These are phyloP conservation scores for Ehretia macrophylla DNA, from an alignment of 257 asterid genomes.

Conservation along the genomic window DNA sequence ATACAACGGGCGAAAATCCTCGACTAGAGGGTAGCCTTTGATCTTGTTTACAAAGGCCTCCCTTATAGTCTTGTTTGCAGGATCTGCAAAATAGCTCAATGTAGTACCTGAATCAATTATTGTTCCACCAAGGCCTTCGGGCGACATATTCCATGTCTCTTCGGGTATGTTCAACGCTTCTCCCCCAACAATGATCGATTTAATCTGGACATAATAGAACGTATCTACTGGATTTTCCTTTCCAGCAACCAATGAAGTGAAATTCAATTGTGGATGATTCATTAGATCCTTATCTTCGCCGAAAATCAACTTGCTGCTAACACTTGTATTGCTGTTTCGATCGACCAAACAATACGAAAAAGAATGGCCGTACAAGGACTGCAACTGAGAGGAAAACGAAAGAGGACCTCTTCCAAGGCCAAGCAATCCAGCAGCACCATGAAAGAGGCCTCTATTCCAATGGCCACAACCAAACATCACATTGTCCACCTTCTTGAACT, in stretches of 20 bases:
- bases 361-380: constrained; percentile 60
- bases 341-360: constrained; percentile 88
- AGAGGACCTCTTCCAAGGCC: constrained; percentile 83
- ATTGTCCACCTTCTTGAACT: constrained; percentile 55
- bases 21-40: constrained; percentile 40
- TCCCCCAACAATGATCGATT: constrained; percentile 66
- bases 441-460: constrained; percentile 90
- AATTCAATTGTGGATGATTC: constrained; percentile 55
- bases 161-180: constrained; percentile 56
- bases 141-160: constrained; percentile 53
- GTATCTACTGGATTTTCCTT: constrained; percentile 63
- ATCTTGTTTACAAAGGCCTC: constrained; percentile 56
- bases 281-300: constrained; percentile 65
- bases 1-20: constrained; percentile 63
- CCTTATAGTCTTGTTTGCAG: constrained; percentile 59
- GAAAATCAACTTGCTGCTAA: constrained; percentile 74
- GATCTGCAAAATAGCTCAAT: constrained; percentile 71
- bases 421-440: constrained; percentile 88
- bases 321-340: constrained; percentile 68
- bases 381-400: constrained; percentile 80
- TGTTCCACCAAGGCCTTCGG: constrained; percentile 71
- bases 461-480: constrained; percentile 97
- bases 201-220: constrained; percentile 64
- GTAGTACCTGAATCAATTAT: constrained; percentile 92
- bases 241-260: constrained; percentile 49